Evolutionary conservation across 1,284 basidiomycete genomes (phyloP).

Genomic region (Lentinula novae-zelandiae): DNA sequence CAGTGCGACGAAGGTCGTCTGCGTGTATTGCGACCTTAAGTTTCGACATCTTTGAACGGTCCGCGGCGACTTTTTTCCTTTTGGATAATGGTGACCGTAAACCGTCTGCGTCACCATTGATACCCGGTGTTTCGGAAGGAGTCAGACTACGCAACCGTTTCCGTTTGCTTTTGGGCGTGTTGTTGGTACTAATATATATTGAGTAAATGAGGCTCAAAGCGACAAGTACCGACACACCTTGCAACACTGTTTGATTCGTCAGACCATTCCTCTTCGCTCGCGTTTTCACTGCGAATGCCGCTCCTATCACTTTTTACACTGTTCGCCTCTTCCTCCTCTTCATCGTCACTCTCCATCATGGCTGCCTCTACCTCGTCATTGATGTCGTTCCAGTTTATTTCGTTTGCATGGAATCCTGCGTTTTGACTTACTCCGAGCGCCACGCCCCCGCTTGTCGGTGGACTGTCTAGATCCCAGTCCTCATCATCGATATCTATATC

Average conservation of each 20-base stretch:
- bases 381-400: conserved; percentile 74
- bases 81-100: conserved; percentile 71
- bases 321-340: conserved; percentile 26
- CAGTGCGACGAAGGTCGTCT: conserved; percentile 33
- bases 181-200: conserved; percentile 31
- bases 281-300: conserved; percentile 34
- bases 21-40: conserved; percentile 65
- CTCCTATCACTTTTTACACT: conserved; percentile 24
- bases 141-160: conserved; percentile 71
- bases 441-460: conserved; percentile 4
- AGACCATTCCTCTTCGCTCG: conserved; percentile 47
- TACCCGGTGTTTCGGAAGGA: conserved; percentile 50
- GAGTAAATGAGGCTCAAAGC: neutral
- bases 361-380: conserved; percentile 87
- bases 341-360: conserved; percentile 75
- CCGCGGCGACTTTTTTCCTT: conserved; percentile 66
- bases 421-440: conserved; percentile 10
- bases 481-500: conserved; percentile 59
- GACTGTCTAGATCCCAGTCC: conserved; percentile 43
- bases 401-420: conserved; percentile 42
- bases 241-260: conserved; percentile 43
- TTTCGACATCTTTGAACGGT: conserved; percentile 58
- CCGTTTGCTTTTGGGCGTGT: conserved; percentile 47
- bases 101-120: conserved; percentile 25
- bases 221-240: conserved; percentile 32